These are phyloP conservation scores for Podospora conica DNA, from an alignment of 495 filamentous ascomycete genomes.

Conservation along the genomic window DNA sequence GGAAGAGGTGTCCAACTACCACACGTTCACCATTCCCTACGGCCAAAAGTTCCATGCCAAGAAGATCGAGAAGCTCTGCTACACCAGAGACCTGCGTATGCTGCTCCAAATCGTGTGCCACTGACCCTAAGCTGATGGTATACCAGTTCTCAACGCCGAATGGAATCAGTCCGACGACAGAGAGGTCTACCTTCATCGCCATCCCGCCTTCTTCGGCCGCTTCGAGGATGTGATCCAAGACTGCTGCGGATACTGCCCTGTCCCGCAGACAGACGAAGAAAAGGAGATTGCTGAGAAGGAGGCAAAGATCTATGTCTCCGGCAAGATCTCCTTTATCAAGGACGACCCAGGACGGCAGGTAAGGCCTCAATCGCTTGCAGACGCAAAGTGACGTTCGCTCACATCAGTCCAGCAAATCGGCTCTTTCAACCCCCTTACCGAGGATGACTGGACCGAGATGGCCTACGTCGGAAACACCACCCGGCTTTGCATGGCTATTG, in stretches of 20 bases:
- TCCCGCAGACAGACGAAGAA: slow-evolving; percentile 62
- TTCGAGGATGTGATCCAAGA: slow-evolving; percentile 63
- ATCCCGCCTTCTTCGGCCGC: slow-evolving; percentile 68
- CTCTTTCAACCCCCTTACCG: slow-evolving; percentile 72
- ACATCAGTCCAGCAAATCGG: slow-evolving; percentile 38
- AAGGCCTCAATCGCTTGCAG: neutral
- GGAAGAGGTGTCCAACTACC: slow-evolving; percentile 68
- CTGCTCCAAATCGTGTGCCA: neutral
- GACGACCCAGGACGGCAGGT: slow-evolving; percentile 76
- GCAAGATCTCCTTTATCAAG: slow-evolving; percentile 61
- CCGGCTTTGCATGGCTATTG: slow-evolving; percentile 67
- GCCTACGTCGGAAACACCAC: slow-evolving; percentile 69
- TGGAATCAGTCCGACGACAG: slow-evolving; percentile 72
- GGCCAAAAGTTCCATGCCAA: slow-evolving; percentile 61
- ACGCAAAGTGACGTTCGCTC: slow-evolving; percentile 2
- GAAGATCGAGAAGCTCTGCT: slow-evolving; percentile 71
- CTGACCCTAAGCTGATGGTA: slow-evolving; percentile 2
- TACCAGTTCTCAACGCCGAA: slow-evolving; percentile 67
- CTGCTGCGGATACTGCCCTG: slow-evolving; percentile 73
- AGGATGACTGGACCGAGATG: slow-evolving; percentile 76
- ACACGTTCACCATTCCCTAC: slow-evolving; percentile 74
- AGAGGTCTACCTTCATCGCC: slow-evolving; percentile 67
- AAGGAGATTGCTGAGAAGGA: slow-evolving; percentile 62
- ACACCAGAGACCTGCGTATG: slow-evolving; percentile 62
- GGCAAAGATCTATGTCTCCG: slow-evolving; percentile 63